Conservation (phyloP, 345 rosid species). For the Gossypium arboreum region DNA sequence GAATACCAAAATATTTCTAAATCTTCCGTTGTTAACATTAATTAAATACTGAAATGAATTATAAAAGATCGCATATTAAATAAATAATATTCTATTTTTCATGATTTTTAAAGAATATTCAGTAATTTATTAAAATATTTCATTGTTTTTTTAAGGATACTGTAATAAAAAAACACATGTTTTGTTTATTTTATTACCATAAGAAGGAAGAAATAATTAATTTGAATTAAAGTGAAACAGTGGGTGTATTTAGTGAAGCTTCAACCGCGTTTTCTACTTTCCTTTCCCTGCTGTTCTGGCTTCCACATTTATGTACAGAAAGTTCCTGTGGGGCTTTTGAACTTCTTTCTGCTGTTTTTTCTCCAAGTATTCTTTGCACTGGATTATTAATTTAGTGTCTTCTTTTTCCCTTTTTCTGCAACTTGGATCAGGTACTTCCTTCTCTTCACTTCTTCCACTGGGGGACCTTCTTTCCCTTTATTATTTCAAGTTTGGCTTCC, state of each 20-base stretch:
- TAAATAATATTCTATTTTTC: no score
- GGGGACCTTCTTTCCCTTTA: background rate
- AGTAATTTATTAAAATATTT: no score
- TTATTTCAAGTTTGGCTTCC: background rate
- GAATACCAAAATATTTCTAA: background rate
- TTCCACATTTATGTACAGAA: conserved; percentile 3
- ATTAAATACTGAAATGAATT: background rate
- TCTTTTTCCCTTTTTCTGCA: conserved; percentile 19
- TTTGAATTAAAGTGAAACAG: background rate
- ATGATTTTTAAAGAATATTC: no score
- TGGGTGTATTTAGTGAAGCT: conserved; percentile 2
- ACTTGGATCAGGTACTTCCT: conserved; percentile 38
- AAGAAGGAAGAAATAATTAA: background rate
- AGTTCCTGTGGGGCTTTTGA: conserved; percentile 17
- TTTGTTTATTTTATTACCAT: no score
- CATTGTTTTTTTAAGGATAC: no score
- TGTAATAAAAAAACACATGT: no score
- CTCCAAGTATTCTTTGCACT: background rate
- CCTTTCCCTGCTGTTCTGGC: conserved; percentile 3
- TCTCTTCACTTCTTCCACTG: conserved; percentile 22
- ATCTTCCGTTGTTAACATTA: background rate
- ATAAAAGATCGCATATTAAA: no score
- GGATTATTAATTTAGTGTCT: background rate
- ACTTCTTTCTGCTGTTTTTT: conserved; percentile 6
- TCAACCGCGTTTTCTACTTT: background rate